Base-by-base conservation (phyloP, 2,329 filamentous ascomycete species). In the Cryphonectria japonica region DNA sequence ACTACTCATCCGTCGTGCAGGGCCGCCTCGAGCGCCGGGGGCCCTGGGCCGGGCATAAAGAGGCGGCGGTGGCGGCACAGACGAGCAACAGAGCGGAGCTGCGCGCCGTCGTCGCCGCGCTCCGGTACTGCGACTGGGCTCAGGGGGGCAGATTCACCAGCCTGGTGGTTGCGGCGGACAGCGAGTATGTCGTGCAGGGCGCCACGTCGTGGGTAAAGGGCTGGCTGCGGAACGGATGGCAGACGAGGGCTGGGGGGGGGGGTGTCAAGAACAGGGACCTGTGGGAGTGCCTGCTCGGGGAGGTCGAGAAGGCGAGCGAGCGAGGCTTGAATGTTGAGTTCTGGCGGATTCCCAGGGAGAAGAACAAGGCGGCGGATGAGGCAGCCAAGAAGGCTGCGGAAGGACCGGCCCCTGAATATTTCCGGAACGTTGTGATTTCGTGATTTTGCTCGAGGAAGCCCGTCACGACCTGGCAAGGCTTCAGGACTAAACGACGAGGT, bases 71-170 rank as follows among this genome's bases (percentile, higher is more conserved):
- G 69, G 76, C 57, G 66, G 73, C 22, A 9, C 83, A 85, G 71
- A 87, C 81, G 29, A 87, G 82, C 78, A 86, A 88, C 73, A 81
- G 87, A 5, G 87, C 87, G 3, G 85, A 88, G 76, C 82, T 89
- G 8, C 86, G 86, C 19, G 86, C 86, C 7, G 84, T 84, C 6
- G 83, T 88, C 63, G 84, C 81, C 6, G 87, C 83, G 4, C 79
- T 88, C 34, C 78, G 82, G 39, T 83, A 80, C 73, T 78, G 81
- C 2, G 11, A 76, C 72, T 88, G 85, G 86, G n/a, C 19, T 0
- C 77, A 75, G 5, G 84, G 87, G 76, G 75, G 83, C 69, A 22
- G 6, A 22, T 78, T 79, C 77, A 54, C 71, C 14, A 77, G 77
- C 1, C 7, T 89, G 2, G 83, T 88, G 52, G 81, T 89, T 70